These are phyloP conservation scores for Pleurotus cornucopiae DNA, from an alignment of 768 basidiomycete species.

Conservation along the genomic window DNA sequence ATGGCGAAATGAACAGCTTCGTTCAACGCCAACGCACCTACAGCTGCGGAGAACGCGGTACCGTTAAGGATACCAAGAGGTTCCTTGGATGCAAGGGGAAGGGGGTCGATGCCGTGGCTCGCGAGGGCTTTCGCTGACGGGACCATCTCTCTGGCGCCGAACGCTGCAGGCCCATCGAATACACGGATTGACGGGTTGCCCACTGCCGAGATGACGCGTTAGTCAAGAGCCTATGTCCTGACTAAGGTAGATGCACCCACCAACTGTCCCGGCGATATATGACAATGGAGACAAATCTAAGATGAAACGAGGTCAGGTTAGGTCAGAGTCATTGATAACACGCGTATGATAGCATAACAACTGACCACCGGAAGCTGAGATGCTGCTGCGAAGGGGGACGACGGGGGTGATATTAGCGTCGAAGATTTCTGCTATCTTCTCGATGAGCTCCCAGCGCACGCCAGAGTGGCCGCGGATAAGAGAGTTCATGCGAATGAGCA, in stretches of 20 bases:
- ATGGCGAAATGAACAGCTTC: slow-evolving; percentile 67
- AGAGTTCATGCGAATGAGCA: slow-evolving; percentile 84
- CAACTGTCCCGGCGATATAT: slow-evolving; percentile 77
- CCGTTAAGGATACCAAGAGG: slow-evolving; percentile 82
- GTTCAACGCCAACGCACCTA: slow-evolving; percentile 69
- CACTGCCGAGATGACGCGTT: slow-evolving; percentile 16
- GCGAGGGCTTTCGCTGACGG: slow-evolving; percentile 55
- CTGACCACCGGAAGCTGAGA: slow-evolving; percentile 79
- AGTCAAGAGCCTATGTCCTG: neutral
- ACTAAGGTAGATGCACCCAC: neutral
- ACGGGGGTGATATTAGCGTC: slow-evolving; percentile 70
- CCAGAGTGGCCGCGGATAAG: slow-evolving; percentile 87
- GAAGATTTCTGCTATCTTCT: slow-evolving; percentile 74
- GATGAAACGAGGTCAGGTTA: slow-evolving; percentile 3
- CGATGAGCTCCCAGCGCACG: slow-evolving; percentile 74
- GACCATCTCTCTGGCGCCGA: slow-evolving; percentile 45
- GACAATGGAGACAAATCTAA: slow-evolving; percentile 75
- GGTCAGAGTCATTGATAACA: too few species aligned
- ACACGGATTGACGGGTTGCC: slow-evolving; percentile 80
- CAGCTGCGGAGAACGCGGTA: slow-evolving; percentile 78
- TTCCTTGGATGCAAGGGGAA: slow-evolving; percentile 70
- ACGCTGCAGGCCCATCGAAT: slow-evolving; percentile 49
- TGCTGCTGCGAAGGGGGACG: slow-evolving; percentile 79
- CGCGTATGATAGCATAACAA: slow-evolving; percentile 11
- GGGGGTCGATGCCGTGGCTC: slow-evolving; percentile 56